A percentile compares a stretch with the other conserved stretches of the same genome.
These are phyloP conservation scores for Coemansia pectinata DNA, from an alignment of 192 early-diverging fungal genomes.

Conservation along the genomic window DNA sequence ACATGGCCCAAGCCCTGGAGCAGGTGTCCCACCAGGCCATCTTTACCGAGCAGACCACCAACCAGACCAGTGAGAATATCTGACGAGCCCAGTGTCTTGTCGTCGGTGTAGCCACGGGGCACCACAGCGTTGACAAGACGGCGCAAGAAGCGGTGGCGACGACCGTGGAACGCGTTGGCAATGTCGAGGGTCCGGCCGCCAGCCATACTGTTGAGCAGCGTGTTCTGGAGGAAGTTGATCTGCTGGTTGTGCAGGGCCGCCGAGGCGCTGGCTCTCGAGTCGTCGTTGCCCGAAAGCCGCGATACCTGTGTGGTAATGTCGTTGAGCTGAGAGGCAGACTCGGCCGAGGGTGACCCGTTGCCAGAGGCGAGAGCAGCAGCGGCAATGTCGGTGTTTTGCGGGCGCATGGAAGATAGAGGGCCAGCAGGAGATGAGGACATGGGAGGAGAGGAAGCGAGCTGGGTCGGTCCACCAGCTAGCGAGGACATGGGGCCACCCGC, in stretches of 20 bases:
- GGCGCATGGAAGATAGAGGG: background rate
- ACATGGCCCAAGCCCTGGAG: slow-evolving; percentile 48
- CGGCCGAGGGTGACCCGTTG: slow-evolving; percentile 34
- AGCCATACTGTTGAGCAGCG: slow-evolving; percentile 39
- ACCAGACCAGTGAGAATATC: slow-evolving; percentile 46
- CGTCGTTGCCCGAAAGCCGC: slow-evolving; percentile 30
- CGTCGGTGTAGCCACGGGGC: slow-evolving; percentile 18
- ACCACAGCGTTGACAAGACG: slow-evolving; percentile 24
- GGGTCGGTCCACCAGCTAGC: background rate
- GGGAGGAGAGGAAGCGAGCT: background rate
- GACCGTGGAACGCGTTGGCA: slow-evolving; percentile 33
- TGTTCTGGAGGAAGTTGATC: slow-evolving; percentile 49
- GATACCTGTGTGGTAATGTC: slow-evolving; percentile 46
- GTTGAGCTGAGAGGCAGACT: slow-evolving; percentile 44
- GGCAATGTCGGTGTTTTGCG: slow-evolving; percentile 4
- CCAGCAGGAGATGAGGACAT: slow-evolving; percentile 13
- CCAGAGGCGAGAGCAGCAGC: slow-evolving; percentile 30
- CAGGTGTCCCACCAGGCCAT: slow-evolving; percentile 46
- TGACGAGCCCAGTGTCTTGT: slow-evolving; percentile 26
- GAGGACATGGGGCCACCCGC: slow-evolving; percentile 3
- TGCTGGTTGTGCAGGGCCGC: slow-evolving; percentile 54
- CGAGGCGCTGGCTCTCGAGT: slow-evolving; percentile 31
- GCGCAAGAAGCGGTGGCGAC: slow-evolving; percentile 41
- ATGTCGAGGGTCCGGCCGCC: slow-evolving; percentile 28
- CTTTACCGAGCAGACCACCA: slow-evolving; percentile 34